Percentiles rank a stretch among this genome's conserved stretches.
These are phyloP conservation scores for Mesembryanthemum crystallinum DNA, from an alignment of 148 eudicot species.

Conservation along the genomic window DNA sequence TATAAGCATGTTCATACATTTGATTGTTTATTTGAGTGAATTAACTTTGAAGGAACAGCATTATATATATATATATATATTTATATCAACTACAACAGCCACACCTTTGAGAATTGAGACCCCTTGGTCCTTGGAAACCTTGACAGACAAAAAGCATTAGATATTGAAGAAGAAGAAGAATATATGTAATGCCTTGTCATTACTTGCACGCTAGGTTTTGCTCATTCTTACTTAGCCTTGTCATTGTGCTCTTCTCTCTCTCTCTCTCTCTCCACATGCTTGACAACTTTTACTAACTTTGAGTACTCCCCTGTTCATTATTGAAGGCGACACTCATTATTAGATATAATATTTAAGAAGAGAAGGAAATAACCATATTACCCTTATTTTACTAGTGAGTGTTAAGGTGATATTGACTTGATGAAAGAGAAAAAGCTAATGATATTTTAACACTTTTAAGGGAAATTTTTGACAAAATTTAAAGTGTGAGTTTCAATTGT, in stretches of 20 bases:
- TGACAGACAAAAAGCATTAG: constrained; percentile 10
- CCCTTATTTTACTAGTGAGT: too few species aligned
- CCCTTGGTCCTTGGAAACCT: constrained; percentile 23
- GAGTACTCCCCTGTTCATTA: too few species aligned
- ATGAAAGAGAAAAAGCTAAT: too few species aligned
- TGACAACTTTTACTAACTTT: constrained; percentile 24
- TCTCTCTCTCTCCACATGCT: constrained; percentile 29
- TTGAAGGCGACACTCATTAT: too few species aligned
- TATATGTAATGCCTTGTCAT: constrained; percentile 31
- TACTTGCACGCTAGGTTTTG: constrained; percentile 44
- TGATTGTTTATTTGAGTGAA: constrained; percentile 10
- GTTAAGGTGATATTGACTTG: too few species aligned
- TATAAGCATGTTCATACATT: neutral
- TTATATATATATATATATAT: neutral
- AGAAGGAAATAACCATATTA: too few species aligned
- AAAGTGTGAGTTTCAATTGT: too few species aligned
- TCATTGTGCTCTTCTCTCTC: constrained; percentile 2
- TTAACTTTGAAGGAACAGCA: constrained; percentile 20
- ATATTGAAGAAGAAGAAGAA: too few species aligned
- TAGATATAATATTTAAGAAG: too few species aligned
- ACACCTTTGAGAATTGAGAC: neutral
- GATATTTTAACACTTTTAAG: too few species aligned
- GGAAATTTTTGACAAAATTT: too few species aligned
- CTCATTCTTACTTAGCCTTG: constrained; percentile 30
- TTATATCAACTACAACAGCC: too few species aligned